Conservation (phyloP, 352 stramenopile genomes). For the Phytophthora lateralis region DNA sequence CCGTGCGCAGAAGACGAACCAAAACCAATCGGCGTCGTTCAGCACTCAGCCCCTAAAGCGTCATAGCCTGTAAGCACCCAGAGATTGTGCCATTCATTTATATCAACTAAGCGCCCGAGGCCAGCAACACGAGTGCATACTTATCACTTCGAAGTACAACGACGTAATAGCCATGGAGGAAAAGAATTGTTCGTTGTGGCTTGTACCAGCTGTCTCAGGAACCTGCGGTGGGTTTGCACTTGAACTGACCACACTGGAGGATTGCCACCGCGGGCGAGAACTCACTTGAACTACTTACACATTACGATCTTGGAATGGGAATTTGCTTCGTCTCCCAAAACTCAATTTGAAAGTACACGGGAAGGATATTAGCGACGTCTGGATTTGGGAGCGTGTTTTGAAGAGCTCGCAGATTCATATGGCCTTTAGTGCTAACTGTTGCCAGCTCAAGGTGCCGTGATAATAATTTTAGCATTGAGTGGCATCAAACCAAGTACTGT, state of each 20-base stretch:
- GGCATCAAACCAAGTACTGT: too few species aligned
- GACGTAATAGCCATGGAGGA: neutral
- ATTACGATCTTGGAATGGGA: too few species aligned
- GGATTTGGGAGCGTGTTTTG: too few species aligned
- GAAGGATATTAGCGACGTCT: too few species aligned
- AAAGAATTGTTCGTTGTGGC: neutral
- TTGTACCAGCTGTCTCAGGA: neutral
- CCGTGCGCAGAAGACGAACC: slow-evolving; percentile 18
- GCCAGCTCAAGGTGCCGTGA: neutral
- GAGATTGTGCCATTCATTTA: slow-evolving; percentile 20
- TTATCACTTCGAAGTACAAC: neutral
- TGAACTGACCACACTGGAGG: too few species aligned
- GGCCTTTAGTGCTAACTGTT: too few species aligned
- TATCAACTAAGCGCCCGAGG: slow-evolving; percentile 3
- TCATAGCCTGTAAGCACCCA: slow-evolving; percentile 33
- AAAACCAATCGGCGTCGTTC: slow-evolving; percentile 11
- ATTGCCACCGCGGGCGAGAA: too few species aligned
- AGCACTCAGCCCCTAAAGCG: slow-evolving; percentile 23
- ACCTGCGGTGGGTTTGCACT: neutral
- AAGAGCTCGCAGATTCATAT: too few species aligned
- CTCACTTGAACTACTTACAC: too few species aligned
- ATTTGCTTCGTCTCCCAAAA: too few species aligned
- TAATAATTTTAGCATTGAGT: too few species aligned
- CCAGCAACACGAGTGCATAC: slow-evolving; percentile 8
- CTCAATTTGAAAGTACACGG: too few species aligned